Evolutionary conservation across 805 yeast species (phyloP).

Genomic region (Saccharomycopsis malanga): DNA sequence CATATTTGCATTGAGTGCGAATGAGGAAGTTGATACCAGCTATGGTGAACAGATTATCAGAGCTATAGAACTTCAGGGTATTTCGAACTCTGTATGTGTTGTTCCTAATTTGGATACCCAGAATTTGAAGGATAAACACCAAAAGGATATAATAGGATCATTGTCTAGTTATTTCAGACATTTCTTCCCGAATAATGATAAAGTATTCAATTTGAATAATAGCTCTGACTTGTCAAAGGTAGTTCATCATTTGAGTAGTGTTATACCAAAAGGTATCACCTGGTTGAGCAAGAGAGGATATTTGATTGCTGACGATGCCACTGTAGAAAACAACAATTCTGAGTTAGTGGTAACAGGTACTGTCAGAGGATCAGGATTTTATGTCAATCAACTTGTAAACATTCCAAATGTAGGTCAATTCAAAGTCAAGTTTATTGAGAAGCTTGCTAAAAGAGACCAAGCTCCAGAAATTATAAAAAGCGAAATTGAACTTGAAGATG

Average conservation of each 20-base stretch:
- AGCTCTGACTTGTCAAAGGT: conserved; percentile 66
- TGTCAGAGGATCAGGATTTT: conserved; percentile 81
- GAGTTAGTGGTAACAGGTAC: conserved; percentile 66
- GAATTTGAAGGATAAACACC: conserved; percentile 70
- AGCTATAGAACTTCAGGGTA: conserved; percentile 87
- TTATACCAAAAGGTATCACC: conserved; percentile 71
- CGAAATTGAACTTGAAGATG: conserved; percentile 27
- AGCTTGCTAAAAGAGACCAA: conserved; percentile 28
- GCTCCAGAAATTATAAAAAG: conserved; percentile 27
- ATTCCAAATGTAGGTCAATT: conserved; percentile 89
- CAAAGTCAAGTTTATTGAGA: conserved; percentile 63
- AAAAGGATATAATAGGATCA: conserved; percentile 59
- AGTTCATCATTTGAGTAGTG: conserved; percentile 73
- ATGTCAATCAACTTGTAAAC: conserved; percentile 71
- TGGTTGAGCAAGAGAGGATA: conserved; percentile 97
- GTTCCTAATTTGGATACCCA: conserved; percentile 63
- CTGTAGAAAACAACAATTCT: conserved; percentile 29
- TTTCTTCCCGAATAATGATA: conserved; percentile 76
- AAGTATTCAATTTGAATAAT: conserved; percentile 62
- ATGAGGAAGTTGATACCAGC: conserved; percentile 67
- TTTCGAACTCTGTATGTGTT: conserved; percentile 72
- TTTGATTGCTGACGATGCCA: conserved; percentile 62
- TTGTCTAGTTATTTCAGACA: conserved; percentile 60
- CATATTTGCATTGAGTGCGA: conserved; percentile 82
- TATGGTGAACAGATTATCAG: conserved; percentile 87